These are phyloP conservation scores for Populus euphratica DNA, from an alignment of 345 rosid species.

Conservation along the genomic window DNA sequence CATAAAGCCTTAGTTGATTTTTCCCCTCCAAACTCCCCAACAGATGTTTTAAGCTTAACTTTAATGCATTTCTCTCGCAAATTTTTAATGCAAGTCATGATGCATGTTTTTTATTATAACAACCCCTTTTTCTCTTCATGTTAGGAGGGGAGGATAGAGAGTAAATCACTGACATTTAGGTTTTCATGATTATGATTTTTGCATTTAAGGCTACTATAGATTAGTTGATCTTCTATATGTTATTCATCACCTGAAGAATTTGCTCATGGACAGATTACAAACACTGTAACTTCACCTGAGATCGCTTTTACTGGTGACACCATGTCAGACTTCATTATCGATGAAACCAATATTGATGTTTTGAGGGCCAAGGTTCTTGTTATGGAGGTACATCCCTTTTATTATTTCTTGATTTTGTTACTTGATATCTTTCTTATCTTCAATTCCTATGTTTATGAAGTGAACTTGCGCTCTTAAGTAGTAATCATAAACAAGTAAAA, in stretches of 20 bases:
- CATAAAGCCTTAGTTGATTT: too few species aligned
- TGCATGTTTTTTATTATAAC: not conserved
- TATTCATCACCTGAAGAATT: slow-evolving; percentile 6
- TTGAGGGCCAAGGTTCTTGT: slow-evolving; percentile 79
- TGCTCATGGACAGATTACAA: slow-evolving; percentile 61
- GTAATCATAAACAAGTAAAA: too few species aligned
- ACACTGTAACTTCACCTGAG: slow-evolving; percentile 60
- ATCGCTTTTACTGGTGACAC: slow-evolving; percentile 98
- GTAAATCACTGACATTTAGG: not conserved
- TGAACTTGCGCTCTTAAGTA: too few species aligned
- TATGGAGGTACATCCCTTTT: slow-evolving; percentile 62
- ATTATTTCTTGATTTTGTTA: not conserved
- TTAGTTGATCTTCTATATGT: not conserved
- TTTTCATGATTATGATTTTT: not conserved
- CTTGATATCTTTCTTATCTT: not conserved
- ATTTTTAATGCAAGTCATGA: not conserved
- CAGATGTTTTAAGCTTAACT: too few species aligned
- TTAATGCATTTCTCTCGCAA: not conserved
- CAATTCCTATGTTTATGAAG: too few species aligned
- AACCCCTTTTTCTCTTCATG: not conserved
- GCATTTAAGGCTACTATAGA: not conserved
- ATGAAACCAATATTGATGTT: slow-evolving; percentile 60
- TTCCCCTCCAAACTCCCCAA: too few species aligned
- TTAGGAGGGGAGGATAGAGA: not conserved
- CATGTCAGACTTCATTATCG: slow-evolving; percentile 64